These are phyloP conservation scores for Grosmannia huntii DNA, from an alignment of 2,329 filamentous ascomycete species.

Conservation along the genomic window DNA sequence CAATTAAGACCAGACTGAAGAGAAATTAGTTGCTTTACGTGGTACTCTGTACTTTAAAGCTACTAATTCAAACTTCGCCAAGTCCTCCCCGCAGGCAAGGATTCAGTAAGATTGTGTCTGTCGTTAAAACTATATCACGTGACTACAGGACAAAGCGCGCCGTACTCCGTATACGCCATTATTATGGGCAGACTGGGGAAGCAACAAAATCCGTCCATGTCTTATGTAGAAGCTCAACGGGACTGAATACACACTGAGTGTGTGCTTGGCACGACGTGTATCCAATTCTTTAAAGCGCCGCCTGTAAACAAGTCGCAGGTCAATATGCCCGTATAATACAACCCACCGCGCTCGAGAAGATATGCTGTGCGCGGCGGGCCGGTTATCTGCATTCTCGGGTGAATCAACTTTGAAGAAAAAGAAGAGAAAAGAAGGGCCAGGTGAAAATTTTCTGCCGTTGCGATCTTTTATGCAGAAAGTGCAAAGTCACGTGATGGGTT, in stretches of 20 bases:
- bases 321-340: conserved; percentile 47
- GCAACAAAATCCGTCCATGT: too few species aligned
- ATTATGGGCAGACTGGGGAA: too few species aligned
- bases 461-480: not conserved
- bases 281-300: conserved; percentile 54
- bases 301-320: conserved; percentile 19
- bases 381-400: conserved; percentile 41
- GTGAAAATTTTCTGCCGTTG: not conserved
- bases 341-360: conserved; percentile 26
- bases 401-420: conserved; percentile 40
- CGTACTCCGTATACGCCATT: too few species aligned
- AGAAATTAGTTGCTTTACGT: too few species aligned
- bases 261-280: conserved; percentile 27
- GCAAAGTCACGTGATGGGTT: not conserved
- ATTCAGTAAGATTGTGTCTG: too few species aligned
- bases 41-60: too few species aligned
- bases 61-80: too few species aligned
- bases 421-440: conserved; percentile 11
- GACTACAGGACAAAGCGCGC: too few species aligned
- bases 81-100: too few species aligned
- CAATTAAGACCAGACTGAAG: too few species aligned
- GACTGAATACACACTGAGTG: conserved; percentile 37
- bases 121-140: too few species aligned
- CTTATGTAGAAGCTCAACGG: conserved; percentile 48
- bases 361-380: conserved; percentile 30